Evolutionary conservation across 495 filamentous ascomycete species (phyloP).

Genomic region (Hypoxylon subgilvum): DNA sequence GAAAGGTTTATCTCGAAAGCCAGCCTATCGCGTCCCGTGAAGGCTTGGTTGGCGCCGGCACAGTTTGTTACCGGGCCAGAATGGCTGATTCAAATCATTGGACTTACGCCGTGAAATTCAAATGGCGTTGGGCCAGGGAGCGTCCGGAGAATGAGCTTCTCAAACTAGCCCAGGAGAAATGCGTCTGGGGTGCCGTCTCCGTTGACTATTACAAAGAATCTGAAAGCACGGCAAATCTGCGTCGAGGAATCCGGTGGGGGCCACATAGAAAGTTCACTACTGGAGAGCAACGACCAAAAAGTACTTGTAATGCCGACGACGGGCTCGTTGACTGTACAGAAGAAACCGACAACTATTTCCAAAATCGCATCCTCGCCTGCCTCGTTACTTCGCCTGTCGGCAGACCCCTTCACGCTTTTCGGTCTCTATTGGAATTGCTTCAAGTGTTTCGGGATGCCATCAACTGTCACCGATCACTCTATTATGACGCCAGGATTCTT

Average conservation of each 20-base stretch:
- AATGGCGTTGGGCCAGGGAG: constrained; percentile 38
- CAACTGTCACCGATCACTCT: constrained; percentile 39
- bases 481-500: constrained; percentile 33
- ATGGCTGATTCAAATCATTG: constrained; percentile 26
- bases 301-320: constrained; percentile 12
- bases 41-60: constrained; percentile 36
- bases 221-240: constrained; percentile 40
- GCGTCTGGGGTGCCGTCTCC: constrained; percentile 34
- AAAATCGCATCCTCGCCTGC: constrained; percentile 40
- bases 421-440: constrained; percentile 36
- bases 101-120: constrained; percentile 37
- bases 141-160: constrained; percentile 41
- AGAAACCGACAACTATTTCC: constrained; percentile 29
- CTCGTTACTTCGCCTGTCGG: constrained; percentile 41
- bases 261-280: constrained; percentile 32
- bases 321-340: constrained; percentile 35
- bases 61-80: constrained; percentile 37
- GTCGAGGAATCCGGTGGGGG: constrained; percentile 35
- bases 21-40: constrained; percentile 33
- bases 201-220: constrained; percentile 37
- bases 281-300: constrained; percentile 26
- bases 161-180: constrained; percentile 28
- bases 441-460: constrained; percentile 39
- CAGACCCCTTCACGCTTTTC: constrained; percentile 38
- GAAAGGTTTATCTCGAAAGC: constrained; percentile 39